These are phyloP conservation scores for Plantago ovata DNA, from an alignment of 257 asterid genomes.

Conservation along the genomic window DNA sequence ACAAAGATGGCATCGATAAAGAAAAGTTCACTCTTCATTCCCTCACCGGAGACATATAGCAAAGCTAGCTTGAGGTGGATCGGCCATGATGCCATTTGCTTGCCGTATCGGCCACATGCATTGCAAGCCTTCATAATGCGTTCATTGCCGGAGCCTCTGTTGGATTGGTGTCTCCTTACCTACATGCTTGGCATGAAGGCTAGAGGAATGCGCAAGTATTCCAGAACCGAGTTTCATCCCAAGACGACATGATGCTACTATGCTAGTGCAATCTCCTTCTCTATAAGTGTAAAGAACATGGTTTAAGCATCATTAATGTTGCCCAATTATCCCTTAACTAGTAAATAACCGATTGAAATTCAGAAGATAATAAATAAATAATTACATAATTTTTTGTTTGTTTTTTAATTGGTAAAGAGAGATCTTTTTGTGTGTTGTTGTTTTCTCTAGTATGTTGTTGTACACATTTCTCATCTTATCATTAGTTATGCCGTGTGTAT, in stretches of 20 bases:
- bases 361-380: too few relatives aligned
- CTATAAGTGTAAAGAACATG: too few relatives aligned
- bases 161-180: not conserved
- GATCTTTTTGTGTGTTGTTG: too few relatives aligned
- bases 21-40: constrained; percentile 54
- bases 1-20: constrained; percentile 69
- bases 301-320: too few relatives aligned
- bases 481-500: too few relatives aligned
- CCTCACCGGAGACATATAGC: constrained; percentile 51
- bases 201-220: not conserved
- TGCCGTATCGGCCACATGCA: constrained; percentile 78
- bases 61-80: constrained; percentile 49
- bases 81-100: constrained; percentile 59
- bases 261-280: too few relatives aligned
- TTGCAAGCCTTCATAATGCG: constrained; percentile 28
- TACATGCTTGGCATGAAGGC: not conserved
- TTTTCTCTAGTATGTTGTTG: too few relatives aligned
- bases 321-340: too few relatives aligned
- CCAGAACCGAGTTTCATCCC: not conserved
- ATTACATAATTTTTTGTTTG: too few relatives aligned
- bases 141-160: not conserved
- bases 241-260: not conserved
- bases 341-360: too few relatives aligned
- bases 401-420: too few relatives aligned
- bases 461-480: too few relatives aligned